Evolutionary conservation across 1,284 basidiomycete species (phyloP).

Genomic region (Tremellales sp.): DNA sequence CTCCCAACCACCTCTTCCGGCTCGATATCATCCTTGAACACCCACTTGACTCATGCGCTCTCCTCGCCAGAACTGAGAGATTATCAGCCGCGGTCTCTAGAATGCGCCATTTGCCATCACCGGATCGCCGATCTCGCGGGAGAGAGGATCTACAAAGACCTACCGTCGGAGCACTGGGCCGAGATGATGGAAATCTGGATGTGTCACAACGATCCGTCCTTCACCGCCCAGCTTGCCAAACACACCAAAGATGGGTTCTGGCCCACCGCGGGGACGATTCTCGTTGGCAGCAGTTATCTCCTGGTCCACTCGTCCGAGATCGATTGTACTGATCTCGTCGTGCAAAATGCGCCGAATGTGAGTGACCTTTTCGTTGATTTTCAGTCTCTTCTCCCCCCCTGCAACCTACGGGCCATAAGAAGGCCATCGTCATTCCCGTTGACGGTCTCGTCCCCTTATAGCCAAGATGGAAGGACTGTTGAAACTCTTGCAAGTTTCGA

Average conservation of each 20-base stretch:
- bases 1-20: constrained; percentile 33
- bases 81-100: constrained; percentile 33
- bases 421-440: constrained; percentile 73
- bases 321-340: constrained; percentile 56
- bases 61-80: constrained; percentile 33
- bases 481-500: constrained; percentile 44
- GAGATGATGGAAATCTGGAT: constrained; percentile 97
- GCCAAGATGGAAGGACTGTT: neutral
- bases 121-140: constrained; percentile 63
- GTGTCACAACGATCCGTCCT: constrained; percentile 86
- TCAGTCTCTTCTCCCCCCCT: constrained; percentile 10
- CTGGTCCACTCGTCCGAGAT: constrained; percentile 64
- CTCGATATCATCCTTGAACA: constrained; percentile 18
- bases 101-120: constrained; percentile 55
- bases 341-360: constrained; percentile 56
- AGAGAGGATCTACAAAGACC: constrained; percentile 64
- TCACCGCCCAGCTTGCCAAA: constrained; percentile 65
- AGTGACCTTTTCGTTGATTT: constrained; percentile 40
- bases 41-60: constrained; percentile 33
- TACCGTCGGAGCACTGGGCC: constrained; percentile 94
- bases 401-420: constrained; percentile 67
- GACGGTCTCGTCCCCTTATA: constrained; percentile 52
- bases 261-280: constrained; percentile 64
- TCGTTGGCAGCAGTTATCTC: constrained; percentile 82
- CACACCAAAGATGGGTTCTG: constrained; percentile 70